Base-by-base conservation (phyloP, 2,329 filamentous ascomycete species). In the Hypocrella siamensis region DNA sequence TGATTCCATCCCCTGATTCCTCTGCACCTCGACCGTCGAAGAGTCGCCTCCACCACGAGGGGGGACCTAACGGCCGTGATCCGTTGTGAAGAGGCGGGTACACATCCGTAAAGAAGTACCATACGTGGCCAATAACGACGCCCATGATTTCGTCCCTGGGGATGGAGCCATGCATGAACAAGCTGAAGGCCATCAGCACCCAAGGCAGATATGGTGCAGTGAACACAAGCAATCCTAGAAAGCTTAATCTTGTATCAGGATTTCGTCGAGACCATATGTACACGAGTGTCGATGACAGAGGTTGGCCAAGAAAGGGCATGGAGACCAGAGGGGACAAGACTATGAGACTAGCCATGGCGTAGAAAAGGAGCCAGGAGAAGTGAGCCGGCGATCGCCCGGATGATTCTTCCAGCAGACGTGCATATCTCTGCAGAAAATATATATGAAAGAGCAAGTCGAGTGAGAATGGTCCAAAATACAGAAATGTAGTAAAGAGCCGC, bases 251-350 rank as follows among this genome's bases (percentile, higher is more conserved):
- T 0, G 85, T 92, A 40, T 94, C 83, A 1, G 90, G 88, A 51
- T 98, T 96, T 35, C 88, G 76, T 32, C 90, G 72, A 40, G 85
- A 90, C 90, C 90, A 98, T 47, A 98, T 94, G 55, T 98, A 98
- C 35, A 96, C 88, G 38, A 98, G 65, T 5, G 83, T 93, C 31
- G 84, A 93, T 4, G 83, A 92, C 11, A 98, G 68, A 2, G 88
- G 82, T 26, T 86, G 83, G n/a, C 90, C 90, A 9, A 98, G 71
- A 54, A 94, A 98, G 1, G 83, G 83, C 63, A 96, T 84, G 17
- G 79, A 85, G 31, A 93, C 78, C 38, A 94, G 64, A 2, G 88
- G 86, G 28, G 86, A 90, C 26, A 96, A 65, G 27, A 75, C 60
- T 34, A 96, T 70, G 14, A 98, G 72, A 35, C 78, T 79, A 3